These are phyloP conservation scores for Glonium stellatum DNA, from an alignment of 495 filamentous ascomycete genomes.

Conservation along the genomic window DNA sequence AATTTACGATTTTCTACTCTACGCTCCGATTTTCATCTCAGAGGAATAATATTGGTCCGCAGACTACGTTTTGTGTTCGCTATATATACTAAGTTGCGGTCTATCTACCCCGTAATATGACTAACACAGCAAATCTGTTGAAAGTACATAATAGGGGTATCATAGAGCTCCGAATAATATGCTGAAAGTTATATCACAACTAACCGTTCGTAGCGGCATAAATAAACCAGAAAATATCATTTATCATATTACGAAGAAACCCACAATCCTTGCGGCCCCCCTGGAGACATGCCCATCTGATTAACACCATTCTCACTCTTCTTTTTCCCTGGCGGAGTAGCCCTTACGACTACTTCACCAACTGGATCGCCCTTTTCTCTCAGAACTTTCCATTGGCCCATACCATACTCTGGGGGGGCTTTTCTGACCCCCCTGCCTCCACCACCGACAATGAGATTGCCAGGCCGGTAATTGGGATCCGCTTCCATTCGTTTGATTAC, in stretches of 20 bases:
- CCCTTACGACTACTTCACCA: conserved; percentile 43
- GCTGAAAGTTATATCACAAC: too few relatives aligned
- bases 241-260: background rate
- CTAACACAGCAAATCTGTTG: too few relatives aligned
- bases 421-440: conserved; percentile 61
- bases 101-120: too few relatives aligned
- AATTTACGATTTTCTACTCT: too few relatives aligned
- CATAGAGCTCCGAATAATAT: too few relatives aligned
- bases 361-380: conserved; percentile 57
- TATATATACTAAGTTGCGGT: too few relatives aligned
- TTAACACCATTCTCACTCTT: background rate
- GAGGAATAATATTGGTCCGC: too few relatives aligned
- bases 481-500: conserved; percentile 67
- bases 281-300: conserved; percentile 6
- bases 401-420: conserved; percentile 57
- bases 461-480: conserved; percentile 62
- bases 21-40: too few relatives aligned
- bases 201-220: too few relatives aligned
- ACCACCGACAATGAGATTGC: conserved; percentile 74
- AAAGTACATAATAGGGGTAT: too few relatives aligned
- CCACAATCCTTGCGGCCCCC: conserved; percentile 14
- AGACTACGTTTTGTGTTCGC: too few relatives aligned
- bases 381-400: conserved; percentile 66
- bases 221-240: too few relatives aligned
- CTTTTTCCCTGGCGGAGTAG: conserved; percentile 13